Evolutionary conservation across 306 rosid species (phyloP), one percentile per base, ranked within the genome.

Genomic region (Trifolium pratense): DNA sequence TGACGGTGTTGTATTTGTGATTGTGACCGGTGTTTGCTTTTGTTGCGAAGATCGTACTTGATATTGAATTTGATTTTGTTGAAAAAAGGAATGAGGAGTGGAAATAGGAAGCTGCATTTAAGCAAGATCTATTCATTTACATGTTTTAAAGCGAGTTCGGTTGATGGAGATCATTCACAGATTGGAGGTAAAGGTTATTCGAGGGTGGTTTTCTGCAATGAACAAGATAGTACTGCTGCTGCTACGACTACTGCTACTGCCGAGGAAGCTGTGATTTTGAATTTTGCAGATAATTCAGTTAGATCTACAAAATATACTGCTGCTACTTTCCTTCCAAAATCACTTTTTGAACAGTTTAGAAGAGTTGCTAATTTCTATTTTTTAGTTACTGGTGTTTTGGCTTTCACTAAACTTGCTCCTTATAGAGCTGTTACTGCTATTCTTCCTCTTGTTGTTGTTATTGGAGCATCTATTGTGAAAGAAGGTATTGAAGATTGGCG

Each of bases 331-430:
- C 68, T 94, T 80, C 99, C 99, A 1, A 94, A 91, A 49, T 89
- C 97, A 23, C 85, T 94, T 81, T 94, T 94, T 84, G 97, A 94
- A 88, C 99, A 94, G 83, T 94, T 94, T 65, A 91, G 99, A 84
- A 91, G 99, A 73, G 97, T 88, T 53, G 99, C 99, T 16, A 94
- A 94, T 78, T 94, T 94, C 79, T 94, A 17, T 78, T 94, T 94
- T 67, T 76, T 94, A 74, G 93, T 94, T 14, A 65, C 80, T 81
- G 99, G 99, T 16, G 26, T 52, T 59, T 87, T 94, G 79, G 71
- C 97, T 36, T 91, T 94, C 76, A 89, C 97, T 9, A 57, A 86
- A 15, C 89, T 94, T 80, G 89, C 99, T 79, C 97, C 99, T 45
- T 94, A 84, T 64, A 7, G 80, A 16, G 91, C 96, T 75, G 93